phyloP scores from a whole-genome alignment of 1,139 yeast genomes.

The Yamadazyma diospyri region DNA sequence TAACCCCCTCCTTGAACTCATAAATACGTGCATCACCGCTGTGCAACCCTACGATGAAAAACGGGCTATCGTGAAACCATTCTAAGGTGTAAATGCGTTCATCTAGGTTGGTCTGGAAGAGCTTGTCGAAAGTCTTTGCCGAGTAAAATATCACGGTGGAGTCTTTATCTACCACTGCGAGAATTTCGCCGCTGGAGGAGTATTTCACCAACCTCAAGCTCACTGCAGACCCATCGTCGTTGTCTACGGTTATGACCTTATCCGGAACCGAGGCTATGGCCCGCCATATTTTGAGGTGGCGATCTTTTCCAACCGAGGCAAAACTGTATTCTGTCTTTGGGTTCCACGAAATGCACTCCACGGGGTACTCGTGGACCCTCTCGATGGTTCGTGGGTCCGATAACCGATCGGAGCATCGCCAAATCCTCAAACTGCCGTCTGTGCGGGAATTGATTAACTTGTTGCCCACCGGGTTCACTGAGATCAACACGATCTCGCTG shows the following conservation, averaged over 20 bases:
- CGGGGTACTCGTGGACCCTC: conserved; percentile 43
- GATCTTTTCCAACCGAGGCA: conserved; percentile 59
- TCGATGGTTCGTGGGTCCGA: conserved; percentile 37
- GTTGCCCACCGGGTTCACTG: conserved; percentile 40
- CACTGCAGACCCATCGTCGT: conserved; percentile 11
- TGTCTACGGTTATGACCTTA: conserved; percentile 27
- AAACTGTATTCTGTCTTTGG: conserved; percentile 50
- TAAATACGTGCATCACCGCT: conserved; percentile 32
- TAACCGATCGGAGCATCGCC: conserved; percentile 33
- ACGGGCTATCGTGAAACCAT: conserved; percentile 29
- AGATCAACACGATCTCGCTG: conserved; percentile 30
- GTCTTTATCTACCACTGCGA: conserved; percentile 47
- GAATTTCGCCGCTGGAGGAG: conserved; percentile 50
- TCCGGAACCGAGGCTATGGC: conserved; percentile 35
- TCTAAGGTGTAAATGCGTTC: conserved; percentile 37
- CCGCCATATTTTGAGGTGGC: conserved; percentile 57
- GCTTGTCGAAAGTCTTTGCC: conserved; percentile 23
- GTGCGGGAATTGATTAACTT: conserved; percentile 45
- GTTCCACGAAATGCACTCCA: conserved; percentile 57
- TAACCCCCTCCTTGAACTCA: conserved; percentile 14
- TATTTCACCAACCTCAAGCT: conserved; percentile 38
- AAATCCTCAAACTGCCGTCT: conserved; percentile 43
- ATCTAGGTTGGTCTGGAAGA: conserved; percentile 21
- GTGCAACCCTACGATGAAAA: conserved; percentile 37
- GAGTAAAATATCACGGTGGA: conserved; percentile 25